phyloP scores from a whole-genome alignment of 2,329 filamentous ascomycete genomes.

The Penicillium sp. region DNA sequence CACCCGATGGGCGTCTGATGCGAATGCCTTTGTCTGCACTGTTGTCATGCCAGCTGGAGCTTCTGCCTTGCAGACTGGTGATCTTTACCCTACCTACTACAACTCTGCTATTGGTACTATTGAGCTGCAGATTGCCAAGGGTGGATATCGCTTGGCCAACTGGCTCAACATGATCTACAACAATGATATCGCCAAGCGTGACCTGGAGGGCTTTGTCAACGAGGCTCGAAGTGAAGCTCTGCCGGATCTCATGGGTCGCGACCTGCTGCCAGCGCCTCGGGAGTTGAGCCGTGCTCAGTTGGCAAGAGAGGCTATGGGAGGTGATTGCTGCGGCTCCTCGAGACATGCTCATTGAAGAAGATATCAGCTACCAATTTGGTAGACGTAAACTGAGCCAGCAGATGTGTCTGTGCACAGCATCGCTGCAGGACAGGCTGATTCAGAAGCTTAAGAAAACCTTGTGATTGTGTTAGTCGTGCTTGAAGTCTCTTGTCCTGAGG shows the following conservation, averaged over 20 bases:
- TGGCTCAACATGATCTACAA: slow-evolving; percentile 39
- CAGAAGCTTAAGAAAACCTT: no score
- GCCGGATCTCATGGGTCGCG: slow-evolving; percentile 7
- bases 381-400: neutral
- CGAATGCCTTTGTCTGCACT: slow-evolving; percentile 66
- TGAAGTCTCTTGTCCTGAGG: no score
- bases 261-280: slow-evolving; percentile 13
- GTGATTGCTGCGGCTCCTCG: slow-evolving; percentile 18
- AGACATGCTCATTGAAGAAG: slow-evolving; percentile 13
- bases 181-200: slow-evolving; percentile 16
- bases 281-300: slow-evolving; percentile 21
- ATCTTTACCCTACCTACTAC: slow-evolving; percentile 65
- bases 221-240: slow-evolving; percentile 1
- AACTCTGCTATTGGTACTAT: slow-evolving; percentile 53
- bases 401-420: no score
- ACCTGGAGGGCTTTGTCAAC: slow-evolving; percentile 5
- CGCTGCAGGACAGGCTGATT: no score
- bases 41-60: slow-evolving; percentile 65
- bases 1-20: slow-evolving; percentile 66
- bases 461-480: no score
- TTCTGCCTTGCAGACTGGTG: slow-evolving; percentile 58
- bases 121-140: slow-evolving; percentile 67
- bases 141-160: slow-evolving; percentile 67
- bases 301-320: slow-evolving; percentile 26
- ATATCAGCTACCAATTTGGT: no score